These are phyloP conservation scores for Begonia fuchsioides DNA, from an alignment of 306 rosid species.

Conservation along the genomic window DNA sequence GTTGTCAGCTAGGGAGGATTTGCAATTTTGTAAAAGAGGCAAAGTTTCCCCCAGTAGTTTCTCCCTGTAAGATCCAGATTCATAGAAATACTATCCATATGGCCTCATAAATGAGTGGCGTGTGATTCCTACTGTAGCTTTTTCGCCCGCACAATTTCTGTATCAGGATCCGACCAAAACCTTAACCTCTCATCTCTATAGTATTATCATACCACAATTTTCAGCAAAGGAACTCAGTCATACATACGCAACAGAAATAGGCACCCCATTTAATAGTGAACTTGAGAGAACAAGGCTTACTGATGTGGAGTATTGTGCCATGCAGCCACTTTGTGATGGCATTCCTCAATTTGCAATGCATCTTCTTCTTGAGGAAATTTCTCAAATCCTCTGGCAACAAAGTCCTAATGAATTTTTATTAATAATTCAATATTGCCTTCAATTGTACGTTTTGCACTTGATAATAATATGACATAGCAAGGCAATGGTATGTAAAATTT, in stretches of 20 bases:
- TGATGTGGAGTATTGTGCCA: conserved; percentile 94
- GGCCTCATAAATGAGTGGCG: conserved; percentile 97
- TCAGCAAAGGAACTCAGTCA: conserved; percentile 1
- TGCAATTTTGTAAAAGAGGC: conserved; percentile 9
- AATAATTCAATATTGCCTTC: neutral
- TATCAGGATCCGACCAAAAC: conserved; percentile 99
- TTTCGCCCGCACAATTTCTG: conserved; percentile 74
- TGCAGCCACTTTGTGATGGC: conserved; percentile 63
- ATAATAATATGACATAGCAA: too few species aligned
- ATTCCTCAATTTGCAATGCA: conserved; percentile 16
- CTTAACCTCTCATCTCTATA: conserved; percentile 87
- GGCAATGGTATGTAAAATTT: too few species aligned
- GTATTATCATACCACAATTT: conserved; percentile 15
- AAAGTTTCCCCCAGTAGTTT: conserved; percentile 94
- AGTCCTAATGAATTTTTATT: neutral
- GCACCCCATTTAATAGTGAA: neutral
- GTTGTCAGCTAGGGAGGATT: too few species aligned
- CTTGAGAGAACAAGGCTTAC: conserved; percentile 22
- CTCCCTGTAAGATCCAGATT: conserved; percentile 85
- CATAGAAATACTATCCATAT: conserved; percentile 56
- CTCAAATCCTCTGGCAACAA: conserved; percentile 40
- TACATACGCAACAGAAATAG: neutral
- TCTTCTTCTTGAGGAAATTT: conserved; percentile 42
- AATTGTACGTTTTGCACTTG: neutral
- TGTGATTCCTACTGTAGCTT: conserved; percentile 56